Base-by-base conservation (phyloP, 805 yeast species). In the Saccharomycopsis selenospora region DNA sequence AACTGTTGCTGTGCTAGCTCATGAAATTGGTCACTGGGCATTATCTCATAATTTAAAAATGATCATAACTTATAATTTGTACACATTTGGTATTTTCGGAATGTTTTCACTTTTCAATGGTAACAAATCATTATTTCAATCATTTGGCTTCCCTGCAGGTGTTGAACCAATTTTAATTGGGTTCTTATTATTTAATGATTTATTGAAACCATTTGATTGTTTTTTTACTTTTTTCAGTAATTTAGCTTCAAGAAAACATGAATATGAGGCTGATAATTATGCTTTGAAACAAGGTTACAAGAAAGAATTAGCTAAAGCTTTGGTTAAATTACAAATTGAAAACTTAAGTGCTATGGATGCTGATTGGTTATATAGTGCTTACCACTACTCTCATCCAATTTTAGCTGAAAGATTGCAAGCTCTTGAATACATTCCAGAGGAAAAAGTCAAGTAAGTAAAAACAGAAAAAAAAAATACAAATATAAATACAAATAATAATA, bases 1-100 rank as follows among this genome's bases (percentile, higher is more conserved):
- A 66, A 86, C 89, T 36, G 87, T 89, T 46, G 97, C 98, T 46
- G 96, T 93, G 1, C 73, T 91, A 55, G 98, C 95, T n/a, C 99
- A 93, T 62, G 99, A 93, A 70, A 83, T 93, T 57, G 99, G 99
- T 45, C 99, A 93, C 65, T 93, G 99, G 99, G 82, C 83, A 59
- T 74, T 85, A 63, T 80, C 84, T 50, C 99, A 93, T 65, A 83
- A 90, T 53, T 71, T 90, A n/a, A 81, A 80, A 62, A 76, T 83
- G 73, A 66, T 93, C 59, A 59, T 75, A 3, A 74, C 82, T 54
- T 71, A 79, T 42, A 90, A 87, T 65, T 63, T 69, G 3, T 85
- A 85, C 57, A 65, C 82, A 46, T 77, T 84, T 56, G 59, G 77
- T 23, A 73, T 80, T 40, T 86, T 90, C 63, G 71, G 84, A 1